Evolutionary conservation across 2,329 filamentous ascomycete genomes (phyloP), one percentile per base, ranked within the genome.

Genomic region (Nemania sp.): DNA sequence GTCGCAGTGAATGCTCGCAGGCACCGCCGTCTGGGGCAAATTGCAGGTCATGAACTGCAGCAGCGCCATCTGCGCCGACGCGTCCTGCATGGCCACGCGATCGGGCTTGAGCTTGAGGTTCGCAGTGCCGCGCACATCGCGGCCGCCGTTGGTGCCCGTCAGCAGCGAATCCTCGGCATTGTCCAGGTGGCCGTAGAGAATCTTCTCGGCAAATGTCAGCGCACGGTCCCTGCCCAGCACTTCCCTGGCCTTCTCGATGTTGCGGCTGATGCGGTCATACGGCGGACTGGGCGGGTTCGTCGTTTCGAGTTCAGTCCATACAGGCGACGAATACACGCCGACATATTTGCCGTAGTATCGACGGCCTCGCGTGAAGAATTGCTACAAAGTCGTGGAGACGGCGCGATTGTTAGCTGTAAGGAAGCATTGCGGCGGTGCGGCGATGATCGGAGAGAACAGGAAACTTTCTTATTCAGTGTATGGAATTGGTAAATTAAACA

Each of bases 21-120:
- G 94, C 44, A 99, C 93, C 8, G 92, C 92, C 2, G 94, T 96
- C 55, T 85, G 85, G 23, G 88, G 89, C 49, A 99, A 81, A 50
- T 91, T 90, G 73, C 94, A 99, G 23, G 90, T 90, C 93, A 99
- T 99, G 80, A 99, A 99, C 75, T 99, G 94, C 65, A 99, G 78
- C 61, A 99, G 78, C 1, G 94, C 94, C 94, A 99, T 99, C 77
- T 99, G 94, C 5, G 94, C 94, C 24, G 91, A 96, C 12, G 94
- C 94, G 78, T 99, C 94, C 75, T 99, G 94, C 94, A 99, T 99
- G 61, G 95, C 95, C 64, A 97, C 94, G 48, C 94, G 85, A 73
- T 99, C 94, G 19, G 94, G 94, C 75, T 96, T 96, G 73, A 99
- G 88, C 78, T 96, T 96, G 74, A 99, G 81, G 71, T 96, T 97